Conservation (phyloP, 257 asterid species). For the Nicotiana tabacum region DNA sequence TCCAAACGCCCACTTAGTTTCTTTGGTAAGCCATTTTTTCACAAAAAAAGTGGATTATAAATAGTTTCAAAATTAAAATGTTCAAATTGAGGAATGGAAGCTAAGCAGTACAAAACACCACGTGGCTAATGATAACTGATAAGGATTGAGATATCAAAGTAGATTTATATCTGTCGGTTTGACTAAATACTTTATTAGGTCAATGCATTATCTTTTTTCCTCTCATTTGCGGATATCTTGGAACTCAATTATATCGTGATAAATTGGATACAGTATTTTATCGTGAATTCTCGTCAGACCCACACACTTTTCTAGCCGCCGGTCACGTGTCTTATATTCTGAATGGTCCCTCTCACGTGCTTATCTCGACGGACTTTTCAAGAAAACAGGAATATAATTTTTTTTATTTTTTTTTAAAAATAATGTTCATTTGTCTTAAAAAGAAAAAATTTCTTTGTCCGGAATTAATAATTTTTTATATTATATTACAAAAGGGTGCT, state of each 20-base stretch:
- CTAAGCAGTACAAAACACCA: not conserved
- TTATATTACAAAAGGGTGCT: too few species aligned
- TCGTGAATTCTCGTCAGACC: not conserved
- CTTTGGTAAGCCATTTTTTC: too few species aligned
- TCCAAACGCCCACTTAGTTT: too few species aligned
- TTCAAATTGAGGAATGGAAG: not conserved
- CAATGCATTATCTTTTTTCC: not conserved
- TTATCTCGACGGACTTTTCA: not conserved
- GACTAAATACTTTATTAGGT: not conserved
- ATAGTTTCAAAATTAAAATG: not conserved
- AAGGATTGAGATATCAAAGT: not conserved
- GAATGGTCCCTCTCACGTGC: constrained; percentile 23
- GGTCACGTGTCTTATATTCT: constrained; percentile 25
- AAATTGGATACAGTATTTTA: not conserved
- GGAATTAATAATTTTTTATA: too few species aligned
- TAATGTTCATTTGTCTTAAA: too few species aligned
- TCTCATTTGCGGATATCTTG: constrained; percentile 12
- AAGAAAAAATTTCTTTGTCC: too few species aligned
- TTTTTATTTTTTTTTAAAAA: too few species aligned
- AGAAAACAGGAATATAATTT: not conserved
- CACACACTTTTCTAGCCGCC: constrained; percentile 14
- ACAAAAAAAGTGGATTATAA: not conserved
- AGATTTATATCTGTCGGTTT: not conserved
- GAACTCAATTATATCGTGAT: constrained; percentile 3
- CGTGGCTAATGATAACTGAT: not conserved